These are phyloP conservation scores for Sergeia podlipaevii DNA, from an alignment of 208 protist species.

Conservation along the genomic window DNA sequence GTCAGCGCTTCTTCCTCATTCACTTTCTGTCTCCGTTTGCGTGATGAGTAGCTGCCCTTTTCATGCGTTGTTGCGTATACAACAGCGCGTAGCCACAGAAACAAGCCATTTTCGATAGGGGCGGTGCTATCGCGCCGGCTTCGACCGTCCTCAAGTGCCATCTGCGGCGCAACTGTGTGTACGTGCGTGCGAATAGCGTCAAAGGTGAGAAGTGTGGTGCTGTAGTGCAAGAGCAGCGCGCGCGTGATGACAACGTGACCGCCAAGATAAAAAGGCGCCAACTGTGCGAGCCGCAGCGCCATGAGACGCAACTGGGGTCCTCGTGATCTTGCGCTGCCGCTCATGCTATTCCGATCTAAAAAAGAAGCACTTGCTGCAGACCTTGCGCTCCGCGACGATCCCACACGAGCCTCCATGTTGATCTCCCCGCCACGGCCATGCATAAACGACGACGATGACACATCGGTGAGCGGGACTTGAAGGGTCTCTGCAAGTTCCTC, in stretches of 20 bases:
- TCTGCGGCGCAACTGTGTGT: neutral
- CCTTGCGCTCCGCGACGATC: too few species aligned
- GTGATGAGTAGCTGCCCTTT: too few species aligned
- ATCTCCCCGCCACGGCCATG: too few species aligned
- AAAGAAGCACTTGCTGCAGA: too few species aligned
- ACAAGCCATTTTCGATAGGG: conserved; percentile 11
- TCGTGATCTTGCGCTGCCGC: conserved; percentile 10
- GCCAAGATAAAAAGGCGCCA: conserved; percentile 49
- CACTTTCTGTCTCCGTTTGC: too few species aligned
- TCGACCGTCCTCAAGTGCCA: conserved; percentile 16
- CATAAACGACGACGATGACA: too few species aligned
- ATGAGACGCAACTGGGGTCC: conserved; percentile 13
- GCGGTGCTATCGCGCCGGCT: neutral
- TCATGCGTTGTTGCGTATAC: too few species aligned
- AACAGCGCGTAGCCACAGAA: conserved; percentile 29
- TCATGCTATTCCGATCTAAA: too few species aligned
- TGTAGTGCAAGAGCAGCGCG: conserved; percentile 50
- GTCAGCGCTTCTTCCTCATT: too few species aligned
- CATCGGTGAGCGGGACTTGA: conserved; percentile 3
- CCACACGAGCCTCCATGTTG: too few species aligned
- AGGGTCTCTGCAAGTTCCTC: conserved; percentile 27
- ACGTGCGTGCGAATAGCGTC: conserved; percentile 45
- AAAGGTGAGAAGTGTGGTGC: conserved; percentile 24
- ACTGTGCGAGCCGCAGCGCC: conserved; percentile 30
- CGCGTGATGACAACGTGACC: conserved; percentile 58